A percentile compares a stretch with the other conserved stretches of the same genome.
Evolutionary conservation across 169 alveolate genomes (phyloP).

Genomic region (Babesia gibsoni): DNA sequence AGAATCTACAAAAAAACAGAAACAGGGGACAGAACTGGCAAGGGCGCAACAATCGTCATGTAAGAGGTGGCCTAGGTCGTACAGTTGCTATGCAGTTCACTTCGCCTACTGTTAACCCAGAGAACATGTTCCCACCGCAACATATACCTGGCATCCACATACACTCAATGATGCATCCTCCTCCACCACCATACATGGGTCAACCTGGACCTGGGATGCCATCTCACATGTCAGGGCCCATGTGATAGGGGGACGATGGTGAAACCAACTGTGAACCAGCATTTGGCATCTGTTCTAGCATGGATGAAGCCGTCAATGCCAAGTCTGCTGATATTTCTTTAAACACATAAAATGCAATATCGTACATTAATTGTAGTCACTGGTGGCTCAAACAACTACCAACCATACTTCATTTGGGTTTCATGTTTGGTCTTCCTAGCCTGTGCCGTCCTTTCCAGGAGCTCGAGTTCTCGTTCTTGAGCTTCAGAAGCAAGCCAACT

Average conservation of each 20-base stretch:
- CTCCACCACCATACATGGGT: conserved; percentile 7
- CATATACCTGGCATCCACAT: not conserved
- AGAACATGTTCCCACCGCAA: not conserved
- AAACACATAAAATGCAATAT: too few species aligned
- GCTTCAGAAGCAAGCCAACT: conserved; percentile 85
- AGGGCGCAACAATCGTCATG: too few species aligned
- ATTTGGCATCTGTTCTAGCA: too few species aligned
- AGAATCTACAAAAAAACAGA: not conserved
- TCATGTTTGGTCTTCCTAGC: conserved; percentile 73
- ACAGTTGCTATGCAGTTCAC: not conserved
- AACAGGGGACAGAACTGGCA: not conserved
- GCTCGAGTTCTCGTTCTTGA: conserved; percentile 78
- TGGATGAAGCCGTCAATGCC: too few species aligned
- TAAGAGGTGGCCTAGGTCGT: too few species aligned
- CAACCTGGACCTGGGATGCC: not conserved
- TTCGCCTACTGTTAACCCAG: not conserved
- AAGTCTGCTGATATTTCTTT: too few species aligned
- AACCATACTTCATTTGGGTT: conserved; percentile 82
- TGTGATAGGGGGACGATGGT: too few species aligned
- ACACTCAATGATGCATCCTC: conserved; percentile 2
- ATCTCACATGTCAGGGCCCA: too few species aligned
- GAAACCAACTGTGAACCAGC: too few species aligned
- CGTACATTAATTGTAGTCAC: too few species aligned
- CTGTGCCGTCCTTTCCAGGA: conserved; percentile 75
- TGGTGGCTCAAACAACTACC: conserved; percentile 71